phyloP scores from a whole-genome alignment of 768 basidiomycete genomes.

The Infundibulicybe gibba region DNA sequence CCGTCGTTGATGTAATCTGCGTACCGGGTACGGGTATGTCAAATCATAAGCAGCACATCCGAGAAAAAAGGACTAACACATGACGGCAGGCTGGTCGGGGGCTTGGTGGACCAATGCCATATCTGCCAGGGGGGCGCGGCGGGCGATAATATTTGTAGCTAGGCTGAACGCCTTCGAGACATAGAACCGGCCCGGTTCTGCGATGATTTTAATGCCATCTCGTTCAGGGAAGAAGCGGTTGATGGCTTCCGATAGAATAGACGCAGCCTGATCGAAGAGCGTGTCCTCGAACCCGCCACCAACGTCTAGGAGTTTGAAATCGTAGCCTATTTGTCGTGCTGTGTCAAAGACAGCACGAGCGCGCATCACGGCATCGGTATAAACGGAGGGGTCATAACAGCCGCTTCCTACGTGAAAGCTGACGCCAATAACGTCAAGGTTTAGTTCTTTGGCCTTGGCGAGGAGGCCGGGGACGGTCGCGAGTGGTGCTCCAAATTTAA shows the following conservation, averaged over 20 bases:
- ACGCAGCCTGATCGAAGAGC: conserved; percentile 78
- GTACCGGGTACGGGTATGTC: neutral
- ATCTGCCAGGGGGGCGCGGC: conserved; percentile 54
- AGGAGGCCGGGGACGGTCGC: conserved; percentile 76
- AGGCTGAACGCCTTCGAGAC: conserved; percentile 91
- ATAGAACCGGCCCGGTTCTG: conserved; percentile 94
- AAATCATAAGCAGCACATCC: no score
- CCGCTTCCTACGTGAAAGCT: conserved; percentile 99
- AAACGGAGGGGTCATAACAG: conserved; percentile 89
- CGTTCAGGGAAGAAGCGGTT: conserved; percentile 77
- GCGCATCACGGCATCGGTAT: conserved; percentile 84
- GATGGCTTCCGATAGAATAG: conserved; percentile 66
- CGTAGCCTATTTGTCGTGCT: conserved; percentile 76
- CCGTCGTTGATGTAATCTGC: conserved; percentile 99
- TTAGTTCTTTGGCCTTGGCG: conserved; percentile 71
- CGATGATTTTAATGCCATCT: conserved; percentile 74
- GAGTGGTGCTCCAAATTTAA: conserved; percentile 95
- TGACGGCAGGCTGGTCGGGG: conserved; percentile 52
- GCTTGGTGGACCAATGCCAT: conserved; percentile 17
- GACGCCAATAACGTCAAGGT: conserved; percentile 86
- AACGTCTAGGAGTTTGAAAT: conserved; percentile 83
- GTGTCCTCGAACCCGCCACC: conserved; percentile 95
- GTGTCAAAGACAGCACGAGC: conserved; percentile 86
- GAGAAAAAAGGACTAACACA: conserved; percentile 69
- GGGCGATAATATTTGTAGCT: conserved; percentile 90